phyloP scores from a whole-genome alignment of 306 rosid genomes.

The Arachis stenosperma region DNA sequence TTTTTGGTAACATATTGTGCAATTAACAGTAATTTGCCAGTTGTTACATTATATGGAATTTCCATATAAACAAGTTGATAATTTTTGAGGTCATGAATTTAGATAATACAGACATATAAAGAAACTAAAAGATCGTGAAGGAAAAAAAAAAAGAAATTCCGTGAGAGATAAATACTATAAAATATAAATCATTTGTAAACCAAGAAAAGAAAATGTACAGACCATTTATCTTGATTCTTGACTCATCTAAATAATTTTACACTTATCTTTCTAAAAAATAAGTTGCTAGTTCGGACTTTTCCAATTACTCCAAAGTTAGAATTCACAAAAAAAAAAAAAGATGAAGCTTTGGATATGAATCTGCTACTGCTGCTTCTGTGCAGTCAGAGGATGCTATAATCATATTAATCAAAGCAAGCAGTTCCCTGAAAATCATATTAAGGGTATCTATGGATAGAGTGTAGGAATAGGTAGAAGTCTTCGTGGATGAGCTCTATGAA shows the following conservation, averaged over 20 bases:
- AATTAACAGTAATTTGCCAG: too few relatives aligned
- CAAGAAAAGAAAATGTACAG: too few relatives aligned
- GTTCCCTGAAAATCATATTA: neutral
- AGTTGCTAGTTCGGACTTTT: slow-evolving; percentile 12
- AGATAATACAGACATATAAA: neutral
- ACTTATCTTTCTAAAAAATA: neutral
- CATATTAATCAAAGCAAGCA: slow-evolving; percentile 14
- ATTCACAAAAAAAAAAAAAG: neutral
- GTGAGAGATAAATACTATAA: slow-evolving; percentile 2
- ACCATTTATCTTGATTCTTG: neutral
- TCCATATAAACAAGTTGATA: neutral
- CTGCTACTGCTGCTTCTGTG: slow-evolving; percentile 6
- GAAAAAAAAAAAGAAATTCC: neutral
- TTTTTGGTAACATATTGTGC: too few relatives aligned
- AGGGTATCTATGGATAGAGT: too few relatives aligned
- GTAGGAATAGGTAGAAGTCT: too few relatives aligned
- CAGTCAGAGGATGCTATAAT: neutral
- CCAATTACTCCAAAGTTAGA: slow-evolving; percentile 4
- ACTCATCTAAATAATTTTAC: neutral
- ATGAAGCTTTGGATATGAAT: slow-evolving; percentile 11
- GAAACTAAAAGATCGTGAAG: neutral
- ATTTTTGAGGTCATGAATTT: neutral
- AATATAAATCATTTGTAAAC: too few relatives aligned
- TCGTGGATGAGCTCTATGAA: too few relatives aligned
- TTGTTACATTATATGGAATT: too few relatives aligned